Evolutionary conservation across 2,329 filamentous ascomycete species (phyloP).

Genomic region (Furcasterigmium furcatum): DNA sequence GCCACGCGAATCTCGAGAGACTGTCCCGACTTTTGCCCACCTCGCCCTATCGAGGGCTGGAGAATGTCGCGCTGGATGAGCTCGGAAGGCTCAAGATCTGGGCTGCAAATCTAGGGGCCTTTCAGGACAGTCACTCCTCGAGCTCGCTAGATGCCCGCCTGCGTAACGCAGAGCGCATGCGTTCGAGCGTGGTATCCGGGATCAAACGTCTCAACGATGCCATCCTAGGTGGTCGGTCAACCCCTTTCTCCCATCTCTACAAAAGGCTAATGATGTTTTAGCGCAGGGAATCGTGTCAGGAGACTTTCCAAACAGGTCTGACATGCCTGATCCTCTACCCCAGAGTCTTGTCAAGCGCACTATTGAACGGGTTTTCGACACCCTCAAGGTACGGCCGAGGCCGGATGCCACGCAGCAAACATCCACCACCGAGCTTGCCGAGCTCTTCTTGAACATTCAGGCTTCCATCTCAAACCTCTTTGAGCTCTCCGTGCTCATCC

Average conservation of each 20-base stretch:
- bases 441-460: constrained; percentile 1
- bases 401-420: background rate
- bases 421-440: constrained; percentile 1
- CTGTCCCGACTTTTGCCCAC: background rate
- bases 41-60: background rate
- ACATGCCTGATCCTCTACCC: background rate
- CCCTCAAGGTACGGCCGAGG: no score
- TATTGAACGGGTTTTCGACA: background rate
- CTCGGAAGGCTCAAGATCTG: constrained; percentile 3
- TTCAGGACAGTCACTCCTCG: background rate
- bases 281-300: background rate
- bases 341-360: background rate
- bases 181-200: background rate
- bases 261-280: background rate
- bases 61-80: background rate
- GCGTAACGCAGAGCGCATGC: background rate
- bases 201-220: background rate
- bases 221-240: background rate
- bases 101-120: constrained; percentile 2
- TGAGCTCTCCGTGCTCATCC: background rate
- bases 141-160: constrained; percentile 1
- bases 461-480: constrained; percentile 4
- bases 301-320: background rate
- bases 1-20: background rate
- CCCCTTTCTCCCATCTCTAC: no score